phyloP scores from a whole-genome alignment of 371 early-diverging fungal species.

The Syncephalastrum contaminatum region DNA sequence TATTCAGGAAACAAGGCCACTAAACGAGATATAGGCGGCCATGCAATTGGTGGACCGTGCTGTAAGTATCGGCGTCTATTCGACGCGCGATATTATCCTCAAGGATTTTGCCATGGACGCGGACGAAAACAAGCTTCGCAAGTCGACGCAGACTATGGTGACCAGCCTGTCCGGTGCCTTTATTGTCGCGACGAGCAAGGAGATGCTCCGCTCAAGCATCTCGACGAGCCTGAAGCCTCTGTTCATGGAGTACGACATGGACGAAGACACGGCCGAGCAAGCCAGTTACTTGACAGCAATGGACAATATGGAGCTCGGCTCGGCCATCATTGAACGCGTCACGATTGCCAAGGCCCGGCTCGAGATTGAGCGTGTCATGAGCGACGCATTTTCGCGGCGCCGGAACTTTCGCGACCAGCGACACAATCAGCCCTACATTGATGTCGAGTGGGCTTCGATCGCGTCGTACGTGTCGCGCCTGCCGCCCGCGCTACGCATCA shows the following conservation, averaged over 20 bases:
- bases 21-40: slow-evolving; percentile 1
- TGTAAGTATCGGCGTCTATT: slow-evolving; percentile 87
- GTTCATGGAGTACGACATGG: slow-evolving; percentile 79
- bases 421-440: slow-evolving; percentile 86
- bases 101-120: slow-evolving; percentile 95
- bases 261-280: slow-evolving; percentile 83
- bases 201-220: slow-evolving; percentile 90
- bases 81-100: slow-evolving; percentile 85
- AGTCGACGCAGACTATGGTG: slow-evolving; percentile 93
- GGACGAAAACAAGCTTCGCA: slow-evolving; percentile 88
- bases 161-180: slow-evolving; percentile 77
- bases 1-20: background rate
- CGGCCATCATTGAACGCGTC: slow-evolving; percentile 89
- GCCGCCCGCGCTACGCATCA: slow-evolving; percentile 83
- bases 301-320: slow-evolving; percentile 92
- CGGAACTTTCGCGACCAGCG: slow-evolving; percentile 87
- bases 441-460: slow-evolving; percentile 70
- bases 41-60: slow-evolving; percentile 87
- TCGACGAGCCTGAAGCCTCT: slow-evolving; percentile 72
- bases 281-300: slow-evolving; percentile 75
- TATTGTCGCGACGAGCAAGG: slow-evolving; percentile 91
- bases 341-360: slow-evolving; percentile 89
- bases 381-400: slow-evolving; percentile 65
- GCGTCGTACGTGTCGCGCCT: slow-evolving; percentile 79
- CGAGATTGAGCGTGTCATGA: slow-evolving; percentile 83